phyloP scores from a whole-genome alignment of 108 stramenopile genomes.

The Pseudonitzschia multiseries region DNA sequence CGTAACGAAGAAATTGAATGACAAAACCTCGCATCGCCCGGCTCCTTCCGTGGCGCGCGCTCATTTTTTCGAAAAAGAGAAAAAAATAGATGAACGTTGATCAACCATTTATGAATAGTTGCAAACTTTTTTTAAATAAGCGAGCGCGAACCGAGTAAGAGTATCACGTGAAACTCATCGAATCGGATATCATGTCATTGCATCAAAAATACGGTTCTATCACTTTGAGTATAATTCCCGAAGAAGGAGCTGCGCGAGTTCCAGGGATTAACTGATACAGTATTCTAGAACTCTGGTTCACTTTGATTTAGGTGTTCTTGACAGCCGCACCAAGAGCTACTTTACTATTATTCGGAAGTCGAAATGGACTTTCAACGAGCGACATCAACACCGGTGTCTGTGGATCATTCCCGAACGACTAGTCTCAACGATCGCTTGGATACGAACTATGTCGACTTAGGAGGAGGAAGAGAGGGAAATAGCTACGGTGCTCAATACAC shows the following conservation, averaged over 20 bases:
- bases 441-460: conserved; percentile 37
- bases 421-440: conserved; percentile 44
- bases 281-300: too few species aligned
- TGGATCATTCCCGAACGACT: conserved; percentile 16
- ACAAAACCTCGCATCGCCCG: neutral
- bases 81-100: too few species aligned
- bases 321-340: neutral
- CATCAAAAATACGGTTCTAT: too few species aligned
- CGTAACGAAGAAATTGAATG: too few species aligned
- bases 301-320: neutral
- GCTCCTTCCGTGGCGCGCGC: neutral
- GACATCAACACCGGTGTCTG: conserved; percentile 12
- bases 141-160: too few species aligned
- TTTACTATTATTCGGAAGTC: neutral
- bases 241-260: too few species aligned
- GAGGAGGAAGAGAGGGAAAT: conserved; percentile 20
- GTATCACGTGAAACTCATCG: too few species aligned
- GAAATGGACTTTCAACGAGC: conserved; percentile 13
- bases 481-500: conserved; percentile 31
- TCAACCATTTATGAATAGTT: too few species aligned
- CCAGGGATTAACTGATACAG: too few species aligned
- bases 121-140: too few species aligned
- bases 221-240: too few species aligned
- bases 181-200: too few species aligned
- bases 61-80: neutral